These are phyloP conservation scores for Trichothecium sympodiale DNA, from an alignment of 2,329 filamentous ascomycete species.

Conservation along the genomic window DNA sequence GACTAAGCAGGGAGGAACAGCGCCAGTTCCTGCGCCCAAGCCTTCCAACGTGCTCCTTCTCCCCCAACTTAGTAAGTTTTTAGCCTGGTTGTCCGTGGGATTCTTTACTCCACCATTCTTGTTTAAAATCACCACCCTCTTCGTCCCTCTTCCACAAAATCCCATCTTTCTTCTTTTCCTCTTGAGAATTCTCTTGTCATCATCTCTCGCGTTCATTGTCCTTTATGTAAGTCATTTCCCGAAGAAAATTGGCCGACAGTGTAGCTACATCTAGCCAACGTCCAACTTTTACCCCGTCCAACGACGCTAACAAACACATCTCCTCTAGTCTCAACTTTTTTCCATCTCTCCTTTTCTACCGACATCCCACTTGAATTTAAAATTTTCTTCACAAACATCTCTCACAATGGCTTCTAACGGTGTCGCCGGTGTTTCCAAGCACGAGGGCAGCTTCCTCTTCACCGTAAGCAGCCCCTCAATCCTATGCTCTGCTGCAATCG, in stretches of 20 bases:
- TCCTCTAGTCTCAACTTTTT: slow-evolving; percentile 4
- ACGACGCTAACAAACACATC: not conserved
- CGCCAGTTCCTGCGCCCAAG: no score
- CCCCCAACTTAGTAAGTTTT: no score
- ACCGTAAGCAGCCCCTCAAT: slow-evolving; percentile 40
- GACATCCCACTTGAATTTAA: slow-evolving; percentile 10
- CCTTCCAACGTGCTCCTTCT: no score
- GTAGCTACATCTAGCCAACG: no score
- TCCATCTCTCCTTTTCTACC: slow-evolving; percentile 9
- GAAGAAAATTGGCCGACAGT: no score
- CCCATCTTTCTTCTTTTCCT: not conserved
- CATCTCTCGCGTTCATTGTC: not conserved
- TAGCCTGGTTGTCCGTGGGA: not conserved
- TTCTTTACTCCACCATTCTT: slow-evolving; percentile 5
- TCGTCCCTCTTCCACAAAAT: not conserved
- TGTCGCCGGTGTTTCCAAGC: slow-evolving; percentile 28
- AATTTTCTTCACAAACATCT: slow-evolving; percentile 10
- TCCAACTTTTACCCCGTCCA: not conserved
- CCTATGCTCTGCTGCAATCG: not conserved
- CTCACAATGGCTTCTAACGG: slow-evolving; percentile 46
- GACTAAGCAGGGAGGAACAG: no score
- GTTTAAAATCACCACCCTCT: slow-evolving; percentile 4
- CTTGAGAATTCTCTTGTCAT: not conserved
- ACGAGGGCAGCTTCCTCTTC: slow-evolving; percentile 70
- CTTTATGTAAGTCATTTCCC: not conserved